Evolutionary conservation across 257 asterid species (phyloP), one percentile per base, ranked within the genome.

Genomic region (Forsythia viridissima): DNA sequence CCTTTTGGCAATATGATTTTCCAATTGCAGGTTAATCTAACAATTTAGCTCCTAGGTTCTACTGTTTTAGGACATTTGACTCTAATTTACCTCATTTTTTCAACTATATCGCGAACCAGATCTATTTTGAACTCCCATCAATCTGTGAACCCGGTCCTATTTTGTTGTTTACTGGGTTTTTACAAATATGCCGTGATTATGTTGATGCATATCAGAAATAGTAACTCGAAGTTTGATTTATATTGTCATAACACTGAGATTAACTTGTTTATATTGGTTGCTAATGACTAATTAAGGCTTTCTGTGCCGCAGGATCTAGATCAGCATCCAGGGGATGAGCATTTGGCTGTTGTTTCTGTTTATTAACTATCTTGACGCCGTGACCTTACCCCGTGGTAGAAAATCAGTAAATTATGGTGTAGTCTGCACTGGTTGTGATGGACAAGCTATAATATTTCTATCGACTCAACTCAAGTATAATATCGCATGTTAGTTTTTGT

Each of bases 251-350:
- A 4, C 9, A 4, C 21, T 6, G 8, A 16, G 63, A 13, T 52
- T 52, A 52, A 52, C 63, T 52, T 15, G 66, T 30, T 63, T 63
- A 21, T 3, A n/a, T 42, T 11, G 24, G 20, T 57, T 59, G 20
- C 68, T 57, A 18, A 16, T 2, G 11, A 71, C 79, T 74, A 24
- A 81, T 52, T 34, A 24, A n/a, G 51, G 15, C 63, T 40, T 78
- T 82, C 8, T 46, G 46, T 72, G 63, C 69, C 39, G 69, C 72
- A 87, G 91, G 85, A 81, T 51, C 84, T 71, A 81, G 76, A 77
- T 46, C 84, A 51, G 57, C 71, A 10, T 66, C 71, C 12, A 74
- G 85, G 43, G 76, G 89, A 77, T 76, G 90, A 79, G 24, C 40
- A n/a, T 5, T 24, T 38, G 57, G 40, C 30, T 75, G 59, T 13